Conservation (phyloP, 192 early-diverging fungal genomes). For the Funneliformis mosseae region DNA sequence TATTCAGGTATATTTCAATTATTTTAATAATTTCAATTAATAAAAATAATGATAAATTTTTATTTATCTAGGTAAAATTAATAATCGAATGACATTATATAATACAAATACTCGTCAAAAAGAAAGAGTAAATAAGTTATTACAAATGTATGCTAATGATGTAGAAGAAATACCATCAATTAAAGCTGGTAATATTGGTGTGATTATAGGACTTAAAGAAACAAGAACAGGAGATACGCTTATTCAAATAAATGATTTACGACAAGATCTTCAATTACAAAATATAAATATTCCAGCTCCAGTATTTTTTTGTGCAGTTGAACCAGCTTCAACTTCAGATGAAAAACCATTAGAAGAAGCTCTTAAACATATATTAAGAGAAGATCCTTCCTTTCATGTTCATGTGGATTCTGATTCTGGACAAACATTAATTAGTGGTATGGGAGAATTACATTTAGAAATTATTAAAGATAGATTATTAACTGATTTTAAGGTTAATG, state of each 20-base stretch:
- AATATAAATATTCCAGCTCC: constrained; percentile 61
- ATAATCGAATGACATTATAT: constrained; percentile 67
- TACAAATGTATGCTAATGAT: constrained; percentile 97
- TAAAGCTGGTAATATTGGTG: constrained; percentile 95
- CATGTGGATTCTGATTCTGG: constrained; percentile 79
- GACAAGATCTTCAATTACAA: constrained; percentile 56
- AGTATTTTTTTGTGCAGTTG: constrained; percentile 91
- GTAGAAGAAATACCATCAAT: constrained; percentile 81
- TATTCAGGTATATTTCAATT: constrained; percentile 90
- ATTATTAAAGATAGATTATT: constrained; percentile 82
- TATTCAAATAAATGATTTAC: constrained; percentile 58
- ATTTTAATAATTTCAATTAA: constrained; percentile 85
- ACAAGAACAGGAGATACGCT: constrained; percentile 92
- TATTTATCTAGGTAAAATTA: constrained; percentile 53
- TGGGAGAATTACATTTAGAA: constrained; percentile 88
- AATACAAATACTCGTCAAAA: constrained; percentile 76
- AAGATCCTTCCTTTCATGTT: constrained; percentile 86
- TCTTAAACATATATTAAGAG: constrained; percentile 82
- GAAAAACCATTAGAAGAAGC: constrained; percentile 83
- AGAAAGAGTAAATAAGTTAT: constrained; percentile 94
- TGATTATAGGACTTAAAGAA: constrained; percentile 96
- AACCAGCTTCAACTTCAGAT: constrained; percentile 84
- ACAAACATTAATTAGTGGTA: constrained; percentile 86
- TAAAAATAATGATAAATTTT: constrained; percentile 67
- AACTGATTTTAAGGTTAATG: constrained; percentile 76